A percentile compares a stretch with the other conserved stretches of the same genome.
These are phyloP conservation scores for Trypanosomatidae sp. DNA, from an alignment of 208 protist genomes.

Conservation along the genomic window DNA sequence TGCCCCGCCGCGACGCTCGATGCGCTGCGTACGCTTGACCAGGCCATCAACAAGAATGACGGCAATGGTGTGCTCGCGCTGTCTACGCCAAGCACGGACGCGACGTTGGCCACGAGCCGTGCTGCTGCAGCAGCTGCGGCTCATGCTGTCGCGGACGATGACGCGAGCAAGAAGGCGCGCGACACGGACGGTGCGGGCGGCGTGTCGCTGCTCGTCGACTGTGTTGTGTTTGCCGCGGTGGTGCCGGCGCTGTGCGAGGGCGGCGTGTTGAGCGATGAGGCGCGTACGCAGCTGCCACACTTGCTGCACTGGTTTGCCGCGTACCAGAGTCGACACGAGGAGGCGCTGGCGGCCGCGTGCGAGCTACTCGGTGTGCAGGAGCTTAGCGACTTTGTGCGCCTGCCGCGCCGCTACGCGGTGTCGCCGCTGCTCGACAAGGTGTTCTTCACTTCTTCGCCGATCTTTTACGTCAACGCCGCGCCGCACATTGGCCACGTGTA, in stretches of 20 bases:
- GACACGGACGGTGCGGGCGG: background rate
- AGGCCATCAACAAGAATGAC: conserved; percentile 20
- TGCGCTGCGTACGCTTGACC: conserved; percentile 44
- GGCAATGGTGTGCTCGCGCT: conserved; percentile 8
- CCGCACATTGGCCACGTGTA: conserved; percentile 91
- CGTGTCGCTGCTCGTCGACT: conserved; percentile 61
- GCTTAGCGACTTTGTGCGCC: conserved; percentile 64
- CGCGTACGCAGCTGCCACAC: conserved; percentile 27
- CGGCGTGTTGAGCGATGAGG: conserved; percentile 32
- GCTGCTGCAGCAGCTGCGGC: too few relatives aligned
- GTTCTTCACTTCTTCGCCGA: conserved; percentile 83
- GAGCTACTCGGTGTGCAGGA: conserved; percentile 71
- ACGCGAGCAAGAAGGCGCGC: conserved; percentile 1
- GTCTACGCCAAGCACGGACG: too few relatives aligned
- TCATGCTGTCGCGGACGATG: conserved; percentile 8
- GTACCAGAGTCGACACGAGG: conserved; percentile 34
- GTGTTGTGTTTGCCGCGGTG: conserved; percentile 50
- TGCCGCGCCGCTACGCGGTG: conserved; percentile 51
- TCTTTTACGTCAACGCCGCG: conserved; percentile 88
- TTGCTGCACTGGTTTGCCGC: conserved; percentile 60
- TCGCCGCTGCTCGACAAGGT: conserved; percentile 48
- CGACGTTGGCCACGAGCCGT: too few relatives aligned
- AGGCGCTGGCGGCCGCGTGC: conserved; percentile 37
- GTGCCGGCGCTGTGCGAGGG: conserved; percentile 73
- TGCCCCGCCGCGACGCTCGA: conserved; percentile 26